phyloP scores from a whole-genome alignment of 768 basidiomycete genomes.

The Coprinellus aureogranulatus region DNA sequence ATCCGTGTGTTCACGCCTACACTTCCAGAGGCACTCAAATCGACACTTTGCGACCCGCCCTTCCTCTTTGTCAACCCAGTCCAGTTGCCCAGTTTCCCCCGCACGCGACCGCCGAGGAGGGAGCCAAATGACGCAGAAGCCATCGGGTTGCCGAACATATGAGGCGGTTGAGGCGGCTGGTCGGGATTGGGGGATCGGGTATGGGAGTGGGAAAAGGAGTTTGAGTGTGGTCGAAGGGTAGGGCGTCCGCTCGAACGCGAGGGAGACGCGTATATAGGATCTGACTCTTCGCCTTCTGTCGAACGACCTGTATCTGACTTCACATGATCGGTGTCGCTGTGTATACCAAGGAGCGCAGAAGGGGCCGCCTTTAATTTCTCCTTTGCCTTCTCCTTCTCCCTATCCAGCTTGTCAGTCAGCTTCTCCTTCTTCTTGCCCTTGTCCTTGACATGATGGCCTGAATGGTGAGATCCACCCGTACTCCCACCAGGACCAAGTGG shows the following conservation, averaged over 20 bases:
- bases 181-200: neutral
- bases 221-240: no score
- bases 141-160: slow-evolving; percentile 1
- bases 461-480: neutral
- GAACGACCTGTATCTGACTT: slow-evolving; percentile 6
- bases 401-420: neutral
- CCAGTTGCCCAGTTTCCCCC: slow-evolving; percentile 9
- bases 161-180: neutral
- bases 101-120: slow-evolving; percentile 5
- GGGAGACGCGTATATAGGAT: slow-evolving; percentile 4
- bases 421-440: slow-evolving; percentile 11
- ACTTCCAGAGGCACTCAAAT: neutral
- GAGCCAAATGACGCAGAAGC: slow-evolving; percentile 5
- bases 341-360: slow-evolving; percentile 10
- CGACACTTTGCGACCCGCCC: neutral
- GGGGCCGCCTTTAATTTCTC: slow-evolving; percentile 12
- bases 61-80: neutral
- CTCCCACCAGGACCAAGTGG: neutral
- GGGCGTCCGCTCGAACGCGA: no score
- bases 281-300: slow-evolving; percentile 14
- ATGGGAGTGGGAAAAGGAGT: no score
- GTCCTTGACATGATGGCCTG: slow-evolving; percentile 4
- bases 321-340: slow-evolving; percentile 27
- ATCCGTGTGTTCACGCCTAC: neutral
- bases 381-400: slow-evolving; percentile 11